A percentile compares a stretch with the other conserved stretches of the same genome.
Evolutionary conservation across 495 filamentous ascomycete species (phyloP).

Genomic region (Penicillium steckii): DNA sequence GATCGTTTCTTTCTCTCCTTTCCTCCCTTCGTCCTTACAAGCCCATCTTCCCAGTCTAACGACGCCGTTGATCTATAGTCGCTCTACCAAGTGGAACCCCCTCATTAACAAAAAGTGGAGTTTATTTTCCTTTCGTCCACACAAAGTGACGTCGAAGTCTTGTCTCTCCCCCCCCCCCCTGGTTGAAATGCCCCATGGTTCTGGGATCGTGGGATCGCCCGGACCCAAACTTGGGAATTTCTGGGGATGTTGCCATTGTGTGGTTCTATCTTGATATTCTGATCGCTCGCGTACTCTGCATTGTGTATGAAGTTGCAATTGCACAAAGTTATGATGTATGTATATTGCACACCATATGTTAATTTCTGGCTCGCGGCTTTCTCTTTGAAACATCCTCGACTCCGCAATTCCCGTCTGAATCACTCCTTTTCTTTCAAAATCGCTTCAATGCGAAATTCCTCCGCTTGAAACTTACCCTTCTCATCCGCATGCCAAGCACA

Average conservation of each 20-base stretch:
- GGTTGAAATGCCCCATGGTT: constrained; percentile 8
- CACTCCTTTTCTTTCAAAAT: constrained; percentile 2
- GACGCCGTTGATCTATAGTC: constrained; percentile 26
- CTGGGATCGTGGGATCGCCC: constrained; percentile 7
- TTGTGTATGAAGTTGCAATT: neutral
- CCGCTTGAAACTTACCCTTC: neutral
- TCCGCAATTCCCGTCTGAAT: neutral
- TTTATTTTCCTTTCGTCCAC: neutral
- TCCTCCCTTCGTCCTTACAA: constrained; percentile 12
- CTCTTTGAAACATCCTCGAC: neutral
- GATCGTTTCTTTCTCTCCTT: neutral
- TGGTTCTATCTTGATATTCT: neutral
- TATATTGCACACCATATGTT: too few species aligned
- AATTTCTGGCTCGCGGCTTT: too few species aligned
- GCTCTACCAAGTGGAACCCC: constrained; percentile 15
- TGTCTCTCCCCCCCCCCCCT: too few species aligned
- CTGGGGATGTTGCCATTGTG: neutral
- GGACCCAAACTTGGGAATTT: constrained; percentile 10
- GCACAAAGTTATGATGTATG: too few species aligned
- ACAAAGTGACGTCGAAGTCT: constrained; percentile 16
- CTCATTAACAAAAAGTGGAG: too few species aligned
- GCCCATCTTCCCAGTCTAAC: constrained; percentile 5
- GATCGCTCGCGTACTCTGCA: neutral
- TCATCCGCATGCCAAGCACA: constrained; percentile 13
- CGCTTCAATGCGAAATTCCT: constrained; percentile 12